These are phyloP conservation scores for Hordeum marinum DNA, from an alignment of 176 grass and related monocot genomes.

Conservation along the genomic window DNA sequence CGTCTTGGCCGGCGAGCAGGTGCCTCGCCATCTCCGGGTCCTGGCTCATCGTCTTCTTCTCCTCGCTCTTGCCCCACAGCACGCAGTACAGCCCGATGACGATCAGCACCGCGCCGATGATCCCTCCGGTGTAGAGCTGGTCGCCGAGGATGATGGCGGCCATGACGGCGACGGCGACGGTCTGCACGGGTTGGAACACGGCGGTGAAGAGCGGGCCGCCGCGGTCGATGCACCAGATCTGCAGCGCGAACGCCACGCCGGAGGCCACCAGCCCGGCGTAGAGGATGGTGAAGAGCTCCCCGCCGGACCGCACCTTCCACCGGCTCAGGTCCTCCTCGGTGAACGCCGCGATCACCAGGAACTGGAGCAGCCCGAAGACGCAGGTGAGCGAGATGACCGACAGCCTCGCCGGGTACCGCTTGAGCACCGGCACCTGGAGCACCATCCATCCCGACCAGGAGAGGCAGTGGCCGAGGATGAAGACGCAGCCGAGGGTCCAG, in stretches of 20 bases:
- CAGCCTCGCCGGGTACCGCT: slow-evolving; percentile 82
- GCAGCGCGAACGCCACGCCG: slow-evolving; percentile 67
- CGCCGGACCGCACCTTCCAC: slow-evolving; percentile 79
- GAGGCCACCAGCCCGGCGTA: slow-evolving; percentile 89
- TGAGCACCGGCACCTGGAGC: slow-evolving; percentile 84
- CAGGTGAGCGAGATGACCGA: slow-evolving; percentile 70
- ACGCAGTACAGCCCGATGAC: slow-evolving; percentile 85
- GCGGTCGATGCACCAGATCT: slow-evolving; percentile 97
- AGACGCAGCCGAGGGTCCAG: slow-evolving; percentile 87
- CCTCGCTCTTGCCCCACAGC: slow-evolving; percentile 84
- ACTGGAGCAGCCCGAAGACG: slow-evolving; percentile 79
- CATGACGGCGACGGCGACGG: slow-evolving; percentile 89
- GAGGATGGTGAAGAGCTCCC: slow-evolving; percentile 79
- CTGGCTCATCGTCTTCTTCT: slow-evolving; percentile 48
- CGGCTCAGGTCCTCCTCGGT: slow-evolving; percentile 62
- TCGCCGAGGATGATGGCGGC: slow-evolving; percentile 73
- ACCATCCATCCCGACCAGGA: slow-evolving; percentile 98
- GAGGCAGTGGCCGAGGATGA: slow-evolving; percentile 77
- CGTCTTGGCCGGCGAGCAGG: slow-evolving; percentile 69
- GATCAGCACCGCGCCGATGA: slow-evolving; percentile 71
- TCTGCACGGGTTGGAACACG: slow-evolving; percentile 92
- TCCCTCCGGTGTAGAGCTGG: slow-evolving; percentile 84
- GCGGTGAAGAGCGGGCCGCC: slow-evolving; percentile 86
- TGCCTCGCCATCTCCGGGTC: slow-evolving; percentile 24
- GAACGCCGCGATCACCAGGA: slow-evolving; percentile 73